Conservation (phyloP, 1,284 basidiomycete species). For the Naganishia cerealis region DNA sequence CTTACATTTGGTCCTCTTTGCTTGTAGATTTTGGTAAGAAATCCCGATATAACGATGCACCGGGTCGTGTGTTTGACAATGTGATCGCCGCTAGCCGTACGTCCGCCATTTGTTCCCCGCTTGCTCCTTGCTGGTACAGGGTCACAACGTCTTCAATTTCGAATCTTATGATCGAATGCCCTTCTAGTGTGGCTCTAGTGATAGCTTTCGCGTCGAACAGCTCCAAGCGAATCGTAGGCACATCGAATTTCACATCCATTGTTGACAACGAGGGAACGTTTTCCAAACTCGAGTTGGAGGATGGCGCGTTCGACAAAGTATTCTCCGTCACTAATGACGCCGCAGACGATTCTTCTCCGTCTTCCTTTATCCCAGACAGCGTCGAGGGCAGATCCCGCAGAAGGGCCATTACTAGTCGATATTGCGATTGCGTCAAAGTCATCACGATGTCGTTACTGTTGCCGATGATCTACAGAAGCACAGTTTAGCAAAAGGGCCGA, state of each 20-base stretch:
- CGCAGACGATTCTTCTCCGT: slow-evolving; percentile 36
- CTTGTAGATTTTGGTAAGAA: slow-evolving; percentile 90
- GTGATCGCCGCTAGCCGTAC: slow-evolving; percentile 85
- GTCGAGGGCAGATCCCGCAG: slow-evolving; percentile 74
- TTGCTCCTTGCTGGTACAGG: slow-evolving; percentile 78
- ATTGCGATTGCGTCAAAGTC: slow-evolving; percentile 87
- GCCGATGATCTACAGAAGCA: slow-evolving; percentile 20
- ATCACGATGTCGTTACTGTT: slow-evolving; percentile 74
- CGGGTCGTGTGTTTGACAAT: slow-evolving; percentile 81
- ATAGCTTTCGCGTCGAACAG: slow-evolving; percentile 76
- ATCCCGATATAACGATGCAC: slow-evolving; percentile 83
- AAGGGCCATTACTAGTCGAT: slow-evolving; percentile 71
- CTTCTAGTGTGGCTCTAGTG: slow-evolving; percentile 64
- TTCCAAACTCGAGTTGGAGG: slow-evolving; percentile 15
- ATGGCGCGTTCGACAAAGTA: neutral
- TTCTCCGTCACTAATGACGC: neutral
- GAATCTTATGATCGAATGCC: slow-evolving; percentile 82
- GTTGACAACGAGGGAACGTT: slow-evolving; percentile 60
- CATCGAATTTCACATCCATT: slow-evolving; percentile 73
- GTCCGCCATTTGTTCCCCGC: slow-evolving; percentile 82
- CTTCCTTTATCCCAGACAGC: slow-evolving; percentile 53
- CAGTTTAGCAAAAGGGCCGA: neutral
- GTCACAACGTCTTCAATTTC: slow-evolving; percentile 77
- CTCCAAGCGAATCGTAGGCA: slow-evolving; percentile 80
- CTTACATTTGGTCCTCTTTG: slow-evolving; percentile 76